Evolutionary conservation across 139 green algal species (phyloP).

Genomic region (Chlorella sp.): DNA sequence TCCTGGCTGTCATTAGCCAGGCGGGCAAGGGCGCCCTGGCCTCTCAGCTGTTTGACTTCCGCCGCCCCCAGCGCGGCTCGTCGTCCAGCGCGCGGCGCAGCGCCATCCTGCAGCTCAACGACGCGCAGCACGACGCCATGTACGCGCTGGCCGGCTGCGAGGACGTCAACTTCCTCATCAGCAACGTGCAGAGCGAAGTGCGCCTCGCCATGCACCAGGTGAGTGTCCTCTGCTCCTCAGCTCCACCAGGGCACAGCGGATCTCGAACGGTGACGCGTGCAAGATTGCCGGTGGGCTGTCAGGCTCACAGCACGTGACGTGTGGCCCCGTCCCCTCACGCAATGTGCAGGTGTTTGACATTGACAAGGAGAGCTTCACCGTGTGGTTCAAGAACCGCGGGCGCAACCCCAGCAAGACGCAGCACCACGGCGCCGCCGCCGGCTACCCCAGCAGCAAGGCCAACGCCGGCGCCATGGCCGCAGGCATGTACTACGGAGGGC

Average conservation of each 20-base stretch:
- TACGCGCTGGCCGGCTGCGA: slow-evolving; percentile 8
- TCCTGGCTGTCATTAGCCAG: not conserved
- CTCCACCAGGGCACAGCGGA: too few species aligned
- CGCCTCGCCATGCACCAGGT: slow-evolving; percentile 1
- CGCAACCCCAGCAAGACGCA: slow-evolving; percentile 2
- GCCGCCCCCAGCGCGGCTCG: not conserved
- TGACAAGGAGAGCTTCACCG: slow-evolving; percentile 10
- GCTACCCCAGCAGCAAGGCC: too few species aligned
- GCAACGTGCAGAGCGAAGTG: slow-evolving; percentile 3
- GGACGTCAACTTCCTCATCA: slow-evolving; percentile 9
- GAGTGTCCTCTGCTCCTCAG: too few species aligned
- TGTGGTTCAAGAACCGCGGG: slow-evolving; percentile 9
- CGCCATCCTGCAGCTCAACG: slow-evolving; percentile 3
- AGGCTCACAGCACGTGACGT: too few species aligned
- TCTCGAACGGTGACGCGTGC: too few species aligned
- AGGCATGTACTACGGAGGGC: too few species aligned
- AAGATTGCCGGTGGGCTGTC: too few species aligned
- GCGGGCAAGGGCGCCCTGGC: not conserved
- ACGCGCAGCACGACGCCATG: slow-evolving; percentile 8
- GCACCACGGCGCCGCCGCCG: too few species aligned
- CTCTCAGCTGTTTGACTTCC: not conserved
- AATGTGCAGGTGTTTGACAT: slow-evolving; percentile 1
- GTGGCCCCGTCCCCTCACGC: too few species aligned
- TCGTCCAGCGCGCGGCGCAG: not conserved
- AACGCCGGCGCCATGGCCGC: too few species aligned